Evolutionary conservation across 108 stramenopile species (phyloP), one percentile per base, ranked within the genome.

Genomic region (Pseudonitzschia pungens): DNA sequence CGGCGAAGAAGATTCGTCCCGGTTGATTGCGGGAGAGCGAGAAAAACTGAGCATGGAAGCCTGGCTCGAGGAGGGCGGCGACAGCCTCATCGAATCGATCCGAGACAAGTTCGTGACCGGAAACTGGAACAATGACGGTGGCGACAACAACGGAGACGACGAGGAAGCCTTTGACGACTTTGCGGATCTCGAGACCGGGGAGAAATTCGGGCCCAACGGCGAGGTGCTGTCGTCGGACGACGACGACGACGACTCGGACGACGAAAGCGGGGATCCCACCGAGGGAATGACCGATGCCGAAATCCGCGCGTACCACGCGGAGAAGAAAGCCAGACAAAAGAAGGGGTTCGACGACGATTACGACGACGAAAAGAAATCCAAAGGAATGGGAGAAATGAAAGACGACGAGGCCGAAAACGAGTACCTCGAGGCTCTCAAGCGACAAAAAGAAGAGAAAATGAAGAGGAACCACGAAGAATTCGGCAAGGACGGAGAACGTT

Each of bases 91-190:
- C 45, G 95, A 94, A 71, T 82, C 82, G 6, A 76, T 97, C 10
- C 77, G 93, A 11, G 77, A 96, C 77, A 92, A 92, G 78, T 99
- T 99, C 75, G 98, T 99, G 2, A 99, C 98, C 36, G 98, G 98
- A 12, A 90, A 93, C 50, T 99, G 98, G 98, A 92, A 81, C 24
- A 80, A 80, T 2, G 15, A 69, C 12, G n/a, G 44, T 42, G 53
- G 65, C 70, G 58, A 24, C 5, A 80, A 89, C 14, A 79, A 83
- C 11, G 86, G 74, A 8, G 81, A 89, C 14, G 81, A 83, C 11
- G 86, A 77, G 10, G 79, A 77, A 65, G 77, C 82, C 29, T 91
- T 84, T 68, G 98, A 92, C 45, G 97, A 96, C 69, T 97, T 97
- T 84, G 96, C 96, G 65, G 97, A 98, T 68, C 86, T 98, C 22